These are phyloP conservation scores for Trichoderma semiorbis DNA, from an alignment of 2,329 filamentous ascomycete species.

Conservation along the genomic window DNA sequence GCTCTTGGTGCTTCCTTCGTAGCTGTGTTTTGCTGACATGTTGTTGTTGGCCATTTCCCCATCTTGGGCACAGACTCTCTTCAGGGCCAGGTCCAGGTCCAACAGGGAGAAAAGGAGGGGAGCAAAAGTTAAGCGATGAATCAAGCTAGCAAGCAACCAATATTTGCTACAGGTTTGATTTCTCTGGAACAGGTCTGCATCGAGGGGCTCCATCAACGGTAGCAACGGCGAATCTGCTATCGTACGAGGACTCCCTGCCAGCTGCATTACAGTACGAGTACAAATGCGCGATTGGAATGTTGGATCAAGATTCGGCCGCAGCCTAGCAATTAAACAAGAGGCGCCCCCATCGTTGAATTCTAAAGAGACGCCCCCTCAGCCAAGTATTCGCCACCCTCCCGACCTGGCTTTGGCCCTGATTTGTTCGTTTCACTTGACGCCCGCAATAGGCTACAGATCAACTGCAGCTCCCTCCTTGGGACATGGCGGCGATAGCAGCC, in stretches of 20 bases:
- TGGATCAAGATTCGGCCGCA: not conserved
- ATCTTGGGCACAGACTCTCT: not conserved
- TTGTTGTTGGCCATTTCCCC: not conserved
- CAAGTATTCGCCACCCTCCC: not conserved
- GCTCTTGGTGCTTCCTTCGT: not conserved
- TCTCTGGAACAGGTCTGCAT: not conserved
- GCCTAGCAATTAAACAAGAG: not conserved
- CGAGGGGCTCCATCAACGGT: not conserved
- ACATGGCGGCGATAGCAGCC: not conserved
- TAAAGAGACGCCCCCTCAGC: not conserved
- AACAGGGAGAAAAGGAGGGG: not conserved
- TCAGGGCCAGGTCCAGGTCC: not conserved
- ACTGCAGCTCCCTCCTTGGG: not conserved
- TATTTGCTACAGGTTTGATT: not conserved
- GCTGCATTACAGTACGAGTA: not conserved
- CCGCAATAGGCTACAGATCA: not conserved
- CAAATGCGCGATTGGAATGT: not conserved
- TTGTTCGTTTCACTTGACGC: conserved; percentile 14
- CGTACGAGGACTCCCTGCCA: not conserved
- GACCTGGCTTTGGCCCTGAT: not conserved
- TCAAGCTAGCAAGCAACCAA: not conserved
- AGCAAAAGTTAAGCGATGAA: not conserved
- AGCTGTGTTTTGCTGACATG: not conserved
- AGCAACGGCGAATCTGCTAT: not conserved
- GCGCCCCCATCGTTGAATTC: not conserved